These are phyloP conservation scores for Ilyonectria mors-panacis DNA, from an alignment of 2,329 filamentous ascomycete species.

Conservation along the genomic window DNA sequence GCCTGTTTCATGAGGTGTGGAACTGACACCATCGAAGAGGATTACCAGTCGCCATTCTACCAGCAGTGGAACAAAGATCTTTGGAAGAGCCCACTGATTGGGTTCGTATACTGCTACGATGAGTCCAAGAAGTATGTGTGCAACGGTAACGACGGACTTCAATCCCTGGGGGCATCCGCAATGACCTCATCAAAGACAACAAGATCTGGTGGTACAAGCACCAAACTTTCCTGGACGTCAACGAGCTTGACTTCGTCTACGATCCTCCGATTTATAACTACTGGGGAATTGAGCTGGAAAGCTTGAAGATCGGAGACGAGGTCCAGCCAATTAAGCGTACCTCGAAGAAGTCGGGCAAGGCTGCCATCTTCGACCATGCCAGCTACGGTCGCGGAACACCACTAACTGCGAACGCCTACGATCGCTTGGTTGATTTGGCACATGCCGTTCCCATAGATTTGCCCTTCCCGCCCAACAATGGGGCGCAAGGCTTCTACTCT, in stretches of 20 bases:
- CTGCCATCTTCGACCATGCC: constrained; percentile 29
- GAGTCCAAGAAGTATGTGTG: constrained; percentile 20
- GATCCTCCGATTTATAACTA: constrained; percentile 31
- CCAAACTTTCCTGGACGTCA: constrained; percentile 18
- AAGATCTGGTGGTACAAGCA: constrained; percentile 33
- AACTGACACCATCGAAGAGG: constrained; percentile 9
- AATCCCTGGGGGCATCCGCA: constrained; percentile 24
- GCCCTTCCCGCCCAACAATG: constrained; percentile 14
- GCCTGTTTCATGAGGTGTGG: background rate
- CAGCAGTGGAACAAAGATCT: constrained; percentile 23
- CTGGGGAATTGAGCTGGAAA: constrained; percentile 25
- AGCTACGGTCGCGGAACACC: constrained; percentile 24
- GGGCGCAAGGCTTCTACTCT: constrained; percentile 19
- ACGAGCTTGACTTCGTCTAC: constrained; percentile 24
- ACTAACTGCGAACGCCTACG: constrained; percentile 19
- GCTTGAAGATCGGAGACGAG: constrained; percentile 20
- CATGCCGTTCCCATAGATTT: constrained; percentile 20
- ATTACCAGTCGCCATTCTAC: constrained; percentile 28
- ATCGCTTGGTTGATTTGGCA: constrained; percentile 22
- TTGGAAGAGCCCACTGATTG: constrained; percentile 23
- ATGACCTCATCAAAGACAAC: constrained; percentile 24
- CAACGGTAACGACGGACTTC: constrained; percentile 24
- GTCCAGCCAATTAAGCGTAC: constrained; percentile 13
- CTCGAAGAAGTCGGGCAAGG: constrained; percentile 25
- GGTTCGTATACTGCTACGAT: constrained; percentile 27